Evolutionary conservation across 495 filamentous ascomycete species (phyloP).

Genomic region (Paragyromitra xinjiangensis): DNA sequence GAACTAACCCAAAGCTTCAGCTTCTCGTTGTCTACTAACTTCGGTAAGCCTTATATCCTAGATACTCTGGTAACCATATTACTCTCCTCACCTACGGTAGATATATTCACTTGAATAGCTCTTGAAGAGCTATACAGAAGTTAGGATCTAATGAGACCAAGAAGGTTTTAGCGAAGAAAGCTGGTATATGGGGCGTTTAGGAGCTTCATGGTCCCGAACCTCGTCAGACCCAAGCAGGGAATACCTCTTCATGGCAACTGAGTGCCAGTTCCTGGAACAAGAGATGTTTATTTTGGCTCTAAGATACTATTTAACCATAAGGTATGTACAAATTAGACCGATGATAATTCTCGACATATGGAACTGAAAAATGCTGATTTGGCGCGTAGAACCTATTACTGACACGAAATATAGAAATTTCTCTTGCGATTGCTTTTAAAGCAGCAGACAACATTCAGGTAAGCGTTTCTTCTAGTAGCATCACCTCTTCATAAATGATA

Average conservation of each 20-base stretch:
- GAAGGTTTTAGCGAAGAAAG: slow-evolving; percentile 5
- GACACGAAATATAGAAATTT: neutral
- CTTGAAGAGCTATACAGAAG: neutral
- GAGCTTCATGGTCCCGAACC: neutral
- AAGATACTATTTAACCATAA: neutral
- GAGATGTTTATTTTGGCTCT: neutral
- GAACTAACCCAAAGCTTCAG: neutral
- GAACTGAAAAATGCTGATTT: neutral
- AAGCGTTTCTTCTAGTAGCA: neutral
- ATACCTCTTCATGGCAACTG: neutral
- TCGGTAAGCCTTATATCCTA: neutral
- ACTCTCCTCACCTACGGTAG: neutral
- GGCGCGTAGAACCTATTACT: neutral
- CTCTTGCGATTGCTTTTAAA: neutral
- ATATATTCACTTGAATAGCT: slow-evolving; percentile 17
- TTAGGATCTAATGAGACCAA: slow-evolving; percentile 6
- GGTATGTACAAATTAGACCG: slow-evolving; percentile 1
- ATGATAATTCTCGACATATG: neutral
- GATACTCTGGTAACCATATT: slow-evolving; percentile 13
- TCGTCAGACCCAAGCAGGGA: neutral
- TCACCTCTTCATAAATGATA: neutral
- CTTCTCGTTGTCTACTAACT: neutral
- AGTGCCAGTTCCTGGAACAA: neutral
- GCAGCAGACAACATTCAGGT: neutral
- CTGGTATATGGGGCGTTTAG: slow-evolving; percentile 19